Evolutionary conservation across 2,329 filamentous ascomycete species (phyloP).

Genomic region (Sporothrix globosa): DNA sequence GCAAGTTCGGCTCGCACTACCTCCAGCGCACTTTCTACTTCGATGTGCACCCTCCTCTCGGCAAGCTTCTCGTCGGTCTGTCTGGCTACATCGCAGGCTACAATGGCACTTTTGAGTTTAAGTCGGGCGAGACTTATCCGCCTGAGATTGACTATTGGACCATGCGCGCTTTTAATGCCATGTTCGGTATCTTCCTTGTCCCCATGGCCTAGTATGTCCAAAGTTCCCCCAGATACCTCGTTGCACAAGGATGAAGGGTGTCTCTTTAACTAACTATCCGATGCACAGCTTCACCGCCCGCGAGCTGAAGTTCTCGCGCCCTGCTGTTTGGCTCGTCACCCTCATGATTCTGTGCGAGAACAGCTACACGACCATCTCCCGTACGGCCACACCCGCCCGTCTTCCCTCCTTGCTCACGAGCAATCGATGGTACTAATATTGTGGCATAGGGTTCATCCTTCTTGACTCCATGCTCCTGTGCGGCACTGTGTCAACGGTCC

Average conservation of each 20-base stretch:
- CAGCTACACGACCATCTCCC: constrained; percentile 97
- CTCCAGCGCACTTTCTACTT: constrained; percentile 99
- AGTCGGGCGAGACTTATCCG: constrained; percentile 95
- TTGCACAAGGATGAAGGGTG: neutral
- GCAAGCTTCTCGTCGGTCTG: constrained; percentile 97
- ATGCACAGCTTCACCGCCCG: constrained; percentile 71
- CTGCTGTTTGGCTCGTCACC: constrained; percentile 91
- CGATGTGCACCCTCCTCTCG: constrained; percentile 80
- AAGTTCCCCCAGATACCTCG: neutral
- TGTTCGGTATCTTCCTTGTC: constrained; percentile 89
- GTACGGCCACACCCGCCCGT: constrained; percentile 44
- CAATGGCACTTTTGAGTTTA: constrained; percentile 99
- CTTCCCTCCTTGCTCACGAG: neutral
- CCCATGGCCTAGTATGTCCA: constrained; percentile 73
- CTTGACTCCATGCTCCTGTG: constrained; percentile 98
- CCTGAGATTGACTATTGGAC: constrained; percentile 94
- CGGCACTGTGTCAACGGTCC: constrained; percentile 95
- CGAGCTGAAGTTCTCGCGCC: constrained; percentile 82
- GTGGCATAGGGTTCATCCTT: constrained; percentile 71
- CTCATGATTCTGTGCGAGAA: constrained; percentile 99
- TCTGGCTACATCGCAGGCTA: constrained; percentile 96
- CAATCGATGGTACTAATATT: neutral
- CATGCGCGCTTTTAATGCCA: constrained; percentile 96
- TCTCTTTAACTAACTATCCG: neutral
- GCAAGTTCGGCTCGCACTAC: constrained; percentile 98